Percentiles rank a stretch among this genome's conserved stretches.
Evolutionary conservation across 345 rosid species (phyloP).

Genomic region (Brassica cretica): DNA sequence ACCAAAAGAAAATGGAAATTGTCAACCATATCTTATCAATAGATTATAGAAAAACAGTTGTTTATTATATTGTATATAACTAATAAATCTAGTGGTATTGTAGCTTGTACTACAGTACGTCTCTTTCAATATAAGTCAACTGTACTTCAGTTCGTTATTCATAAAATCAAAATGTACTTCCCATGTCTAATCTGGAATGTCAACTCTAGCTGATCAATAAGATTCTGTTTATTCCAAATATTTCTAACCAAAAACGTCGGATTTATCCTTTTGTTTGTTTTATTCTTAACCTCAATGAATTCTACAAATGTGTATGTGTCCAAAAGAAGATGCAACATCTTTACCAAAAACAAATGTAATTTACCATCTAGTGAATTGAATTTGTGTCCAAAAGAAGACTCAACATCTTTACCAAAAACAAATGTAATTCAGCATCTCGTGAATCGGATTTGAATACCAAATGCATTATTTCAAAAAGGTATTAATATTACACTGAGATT

Average conservation of each 20-base stretch:
- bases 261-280: not conserved
- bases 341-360: not conserved
- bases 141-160: slow-evolving; percentile 14
- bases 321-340: not conserved
- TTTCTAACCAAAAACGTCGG: not conserved
- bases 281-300: not conserved
- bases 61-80: no score
- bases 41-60: not conserved
- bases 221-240: slow-evolving; percentile 21
- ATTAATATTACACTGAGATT: not conserved
- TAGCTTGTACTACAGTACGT: slow-evolving; percentile 36
- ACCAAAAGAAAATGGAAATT: not conserved
- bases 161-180: slow-evolving; percentile 16
- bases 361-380: no score
- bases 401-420: no score
- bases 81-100: slow-evolving; percentile 8
- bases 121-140: slow-evolving; percentile 29
- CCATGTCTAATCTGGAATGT: not conserved
- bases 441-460: not conserved
- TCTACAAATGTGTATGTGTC: not conserved
- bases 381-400: no score
- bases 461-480: not conserved
- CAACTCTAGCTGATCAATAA: slow-evolving; percentile 12
- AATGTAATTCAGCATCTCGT: no score
- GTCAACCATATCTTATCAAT: not conserved